Conservation (phyloP, 176 grass and related monocot genomes). For the Juncus effusus region DNA sequence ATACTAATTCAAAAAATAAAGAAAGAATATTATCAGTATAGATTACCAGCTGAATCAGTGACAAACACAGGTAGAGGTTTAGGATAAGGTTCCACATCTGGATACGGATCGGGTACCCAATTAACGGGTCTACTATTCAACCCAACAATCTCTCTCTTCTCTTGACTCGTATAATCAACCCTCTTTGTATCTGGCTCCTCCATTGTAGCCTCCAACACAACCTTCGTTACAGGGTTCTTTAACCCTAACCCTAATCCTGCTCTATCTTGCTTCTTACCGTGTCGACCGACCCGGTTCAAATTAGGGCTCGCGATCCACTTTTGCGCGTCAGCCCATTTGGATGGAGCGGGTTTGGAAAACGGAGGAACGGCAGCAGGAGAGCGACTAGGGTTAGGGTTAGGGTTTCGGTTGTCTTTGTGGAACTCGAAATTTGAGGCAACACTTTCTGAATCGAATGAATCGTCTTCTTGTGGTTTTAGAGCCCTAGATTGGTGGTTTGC, state of each 20-base stretch:
- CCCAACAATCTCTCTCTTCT: constrained; percentile 62
- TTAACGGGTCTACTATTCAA: constrained; percentile 34
- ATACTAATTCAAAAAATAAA: constrained; percentile 3
- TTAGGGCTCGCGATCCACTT: constrained; percentile 97
- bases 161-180: constrained; percentile 55
- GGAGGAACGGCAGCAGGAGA: constrained; percentile 38
- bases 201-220: constrained; percentile 61
- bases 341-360: constrained; percentile 73
- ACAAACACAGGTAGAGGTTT: constrained; percentile 38
- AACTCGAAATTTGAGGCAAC: constrained; percentile 86
- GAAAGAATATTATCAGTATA: neutral
- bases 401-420: constrained; percentile 52
- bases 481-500: constrained; percentile 32
- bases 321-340: constrained; percentile 96
- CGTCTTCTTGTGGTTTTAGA: constrained; percentile 55
- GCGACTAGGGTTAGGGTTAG: constrained; percentile 18
- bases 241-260: constrained; percentile 17
- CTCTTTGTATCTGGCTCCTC: constrained; percentile 92
- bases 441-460: constrained; percentile 73
- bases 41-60: constrained; percentile 59
- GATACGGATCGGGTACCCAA: constrained; percentile 55
- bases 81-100: constrained; percentile 39
- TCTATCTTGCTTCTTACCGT: constrained; percentile 53
- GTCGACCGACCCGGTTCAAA: constrained; percentile 34
- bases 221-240: constrained; percentile 54